phyloP scores from a whole-genome alignment of 768 basidiomycete species.

The Gloeopeniophorella convolvens region DNA sequence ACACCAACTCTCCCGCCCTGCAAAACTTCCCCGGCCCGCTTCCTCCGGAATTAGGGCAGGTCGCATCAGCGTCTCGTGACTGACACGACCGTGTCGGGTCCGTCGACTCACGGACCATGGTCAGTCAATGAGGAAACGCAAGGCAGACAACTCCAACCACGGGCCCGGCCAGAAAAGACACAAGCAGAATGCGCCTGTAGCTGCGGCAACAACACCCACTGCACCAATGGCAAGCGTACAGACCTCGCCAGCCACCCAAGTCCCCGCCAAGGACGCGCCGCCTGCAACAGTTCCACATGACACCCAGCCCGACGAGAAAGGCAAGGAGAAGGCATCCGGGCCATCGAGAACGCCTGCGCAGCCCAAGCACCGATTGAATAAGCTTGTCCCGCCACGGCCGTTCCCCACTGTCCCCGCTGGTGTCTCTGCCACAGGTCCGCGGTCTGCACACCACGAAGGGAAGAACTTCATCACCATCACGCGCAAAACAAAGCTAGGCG shows the following conservation, averaged over 20 bases:
- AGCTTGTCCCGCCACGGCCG: conserved; percentile 67
- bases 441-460: conserved; percentile 70
- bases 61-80: too few species aligned
- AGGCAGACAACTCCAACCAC: too few species aligned
- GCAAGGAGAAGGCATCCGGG: conserved; percentile 5
- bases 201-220: too few species aligned
- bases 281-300: too few species aligned
- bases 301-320: neutral
- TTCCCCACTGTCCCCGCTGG: conserved; percentile 69
- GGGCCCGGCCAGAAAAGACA: too few species aligned
- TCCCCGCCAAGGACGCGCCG: too few species aligned
- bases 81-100: too few species aligned
- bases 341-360: conserved; percentile 1
- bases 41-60: neutral
- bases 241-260: too few species aligned
- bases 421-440: conserved; percentile 76
- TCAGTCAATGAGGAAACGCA: too few species aligned
- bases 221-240: neutral
- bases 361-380: conserved; percentile 40
- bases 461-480: conserved; percentile 78
- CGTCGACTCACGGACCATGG: too few species aligned
- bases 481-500: conserved; percentile 64
- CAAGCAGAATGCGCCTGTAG: too few species aligned
- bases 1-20: neutral
- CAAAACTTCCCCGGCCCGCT: neutral